Evolutionary conservation across 2,329 filamentous ascomycete genomes (phyloP).

Genomic region (Elsinoe australis): DNA sequence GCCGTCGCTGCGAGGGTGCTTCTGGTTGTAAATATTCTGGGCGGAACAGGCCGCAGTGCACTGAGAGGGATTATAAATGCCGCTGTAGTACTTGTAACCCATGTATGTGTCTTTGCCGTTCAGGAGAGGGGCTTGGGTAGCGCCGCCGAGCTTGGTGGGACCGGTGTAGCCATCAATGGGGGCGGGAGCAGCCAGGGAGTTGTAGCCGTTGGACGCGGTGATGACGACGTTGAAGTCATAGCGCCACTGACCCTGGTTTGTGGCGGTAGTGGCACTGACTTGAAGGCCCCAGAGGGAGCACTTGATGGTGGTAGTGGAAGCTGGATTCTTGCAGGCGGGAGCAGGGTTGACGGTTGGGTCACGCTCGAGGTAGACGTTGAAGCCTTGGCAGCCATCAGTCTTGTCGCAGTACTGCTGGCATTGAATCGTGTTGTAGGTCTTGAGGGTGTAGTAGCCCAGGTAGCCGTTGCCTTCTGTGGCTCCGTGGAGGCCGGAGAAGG

Average conservation of each 20-base stretch:
- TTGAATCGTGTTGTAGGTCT: conserved; percentile 26
- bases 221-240: conserved; percentile 35
- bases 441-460: conserved; percentile 27
- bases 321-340: conserved; percentile 30
- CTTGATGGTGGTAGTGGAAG: conserved; percentile 30
- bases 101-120: conserved; percentile 19
- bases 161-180: conserved; percentile 23
- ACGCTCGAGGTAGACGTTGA: conserved; percentile 34
- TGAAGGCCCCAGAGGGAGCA: conserved; percentile 32
- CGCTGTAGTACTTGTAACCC: conserved; percentile 20
- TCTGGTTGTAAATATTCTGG: conserved; percentile 23
- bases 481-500: conserved; percentile 25
- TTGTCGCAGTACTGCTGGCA: conserved; percentile 29
- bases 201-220: conserved; percentile 37
- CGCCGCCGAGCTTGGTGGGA: conserved; percentile 28
- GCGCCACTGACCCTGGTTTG: conserved; percentile 31
- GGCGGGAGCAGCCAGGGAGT: conserved; percentile 21
- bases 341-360: conserved; percentile 30
- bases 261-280: conserved; percentile 27
- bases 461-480: conserved; percentile 23
- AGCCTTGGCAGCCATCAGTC: conserved; percentile 26
- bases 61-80: conserved; percentile 22
- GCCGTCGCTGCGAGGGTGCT: conserved; percentile 22
- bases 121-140: conserved; percentile 29
- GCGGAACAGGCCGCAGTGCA: conserved; percentile 26